Percentiles rank a stretch among this genome's conserved stretches.
These are phyloP conservation scores for Dactylellina drechsleri DNA, from an alignment of 2,329 filamentous ascomycete genomes.

Conservation along the genomic window DNA sequence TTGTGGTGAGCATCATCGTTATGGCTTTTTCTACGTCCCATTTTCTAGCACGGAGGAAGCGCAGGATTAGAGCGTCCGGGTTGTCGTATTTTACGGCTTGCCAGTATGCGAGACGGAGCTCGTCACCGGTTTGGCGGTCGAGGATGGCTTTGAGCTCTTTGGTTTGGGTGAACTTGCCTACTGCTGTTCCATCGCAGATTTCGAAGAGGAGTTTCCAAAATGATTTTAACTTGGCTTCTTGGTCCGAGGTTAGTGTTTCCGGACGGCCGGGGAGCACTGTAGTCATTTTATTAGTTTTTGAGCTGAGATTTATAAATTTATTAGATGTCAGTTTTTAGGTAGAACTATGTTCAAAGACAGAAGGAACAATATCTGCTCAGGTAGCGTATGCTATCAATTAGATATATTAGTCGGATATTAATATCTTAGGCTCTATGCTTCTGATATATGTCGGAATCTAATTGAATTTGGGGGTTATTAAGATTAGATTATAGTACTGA, in stretches of 20 bases:
- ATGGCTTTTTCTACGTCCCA: conserved; percentile 97
- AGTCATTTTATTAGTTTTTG: not conserved
- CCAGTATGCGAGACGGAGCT: conserved; percentile 85
- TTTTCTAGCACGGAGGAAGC: conserved; percentile 87
- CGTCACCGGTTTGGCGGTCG: conserved; percentile 62
- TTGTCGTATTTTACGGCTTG: conserved; percentile 80
- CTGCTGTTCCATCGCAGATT: not conserved
- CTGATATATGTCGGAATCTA: too few species aligned
- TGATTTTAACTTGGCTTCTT: not conserved
- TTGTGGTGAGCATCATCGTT: conserved; percentile 91
- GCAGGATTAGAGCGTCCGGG: conserved; percentile 84
- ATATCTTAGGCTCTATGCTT: too few species aligned
- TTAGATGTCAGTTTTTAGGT: too few species aligned
- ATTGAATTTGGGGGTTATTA: too few species aligned
- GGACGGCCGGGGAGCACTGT: not conserved
- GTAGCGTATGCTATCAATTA: too few species aligned
- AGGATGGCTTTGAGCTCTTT: not conserved
- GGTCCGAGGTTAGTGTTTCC: not conserved
- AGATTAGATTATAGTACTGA: too few species aligned
- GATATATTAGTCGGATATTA: too few species aligned
- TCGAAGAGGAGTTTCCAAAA: not conserved
- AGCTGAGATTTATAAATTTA: not conserved
- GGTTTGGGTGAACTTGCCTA: not conserved
- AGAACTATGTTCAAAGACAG: too few species aligned
- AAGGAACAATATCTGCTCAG: too few species aligned